A percentile compares a stretch with the other conserved stretches of the same genome.
These are phyloP conservation scores for Nicotiana benthamiana DNA, from an alignment of 257 asterid species.

Conservation along the genomic window DNA sequence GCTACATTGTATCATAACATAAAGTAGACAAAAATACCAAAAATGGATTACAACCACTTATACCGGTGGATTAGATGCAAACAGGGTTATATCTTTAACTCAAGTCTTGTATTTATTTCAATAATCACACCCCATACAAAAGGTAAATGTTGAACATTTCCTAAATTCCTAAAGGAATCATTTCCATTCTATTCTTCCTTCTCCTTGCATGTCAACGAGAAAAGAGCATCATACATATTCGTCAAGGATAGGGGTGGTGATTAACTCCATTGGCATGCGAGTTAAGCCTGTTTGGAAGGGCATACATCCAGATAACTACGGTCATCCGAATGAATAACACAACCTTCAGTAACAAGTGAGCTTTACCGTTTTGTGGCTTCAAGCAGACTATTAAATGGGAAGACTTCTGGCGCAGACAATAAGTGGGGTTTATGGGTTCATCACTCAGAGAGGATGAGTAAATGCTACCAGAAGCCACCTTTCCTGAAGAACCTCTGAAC, in stretches of 20 bases:
- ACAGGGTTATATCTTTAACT: background rate
- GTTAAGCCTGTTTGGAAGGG: background rate
- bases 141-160: background rate
- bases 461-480: background rate
- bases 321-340: background rate
- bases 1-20: background rate
- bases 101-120: background rate
- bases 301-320: background rate
- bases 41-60: background rate
- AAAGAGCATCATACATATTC: background rate
- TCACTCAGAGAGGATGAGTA: background rate
- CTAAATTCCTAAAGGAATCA: background rate
- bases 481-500: background rate
- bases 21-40: background rate
- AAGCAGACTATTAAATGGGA: background rate
- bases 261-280: background rate
- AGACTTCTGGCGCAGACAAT: background rate
- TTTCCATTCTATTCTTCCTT: background rate
- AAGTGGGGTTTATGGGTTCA: background rate
- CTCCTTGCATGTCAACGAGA: background rate
- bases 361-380: background rate
- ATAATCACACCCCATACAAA: background rate
- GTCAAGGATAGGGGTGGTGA: background rate
- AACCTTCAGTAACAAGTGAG: background rate
- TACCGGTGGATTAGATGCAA: background rate